These are phyloP conservation scores for Vanrija sp. DNA, from an alignment of 1,284 basidiomycete species.

Conservation along the genomic window DNA sequence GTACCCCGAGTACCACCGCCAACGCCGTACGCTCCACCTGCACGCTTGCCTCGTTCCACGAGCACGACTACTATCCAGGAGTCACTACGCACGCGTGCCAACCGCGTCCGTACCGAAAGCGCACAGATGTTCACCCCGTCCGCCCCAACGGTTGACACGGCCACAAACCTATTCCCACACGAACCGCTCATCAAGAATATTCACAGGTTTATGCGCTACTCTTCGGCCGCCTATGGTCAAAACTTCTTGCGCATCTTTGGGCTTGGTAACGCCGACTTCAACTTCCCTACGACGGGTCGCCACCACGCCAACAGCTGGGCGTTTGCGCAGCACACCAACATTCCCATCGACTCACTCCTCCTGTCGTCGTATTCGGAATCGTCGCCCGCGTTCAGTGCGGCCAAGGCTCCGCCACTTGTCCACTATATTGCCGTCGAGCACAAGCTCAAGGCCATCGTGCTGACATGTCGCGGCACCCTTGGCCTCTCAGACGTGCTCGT, in stretches of 20 bases:
- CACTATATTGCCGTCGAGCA: constrained; percentile 54
- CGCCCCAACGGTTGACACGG: constrained; percentile 15
- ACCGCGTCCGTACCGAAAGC: constrained; percentile 12
- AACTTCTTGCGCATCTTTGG: constrained; percentile 53
- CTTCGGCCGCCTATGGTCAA: constrained; percentile 51
- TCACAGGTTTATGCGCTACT: constrained; percentile 53
- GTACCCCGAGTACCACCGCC: constrained; percentile 11
- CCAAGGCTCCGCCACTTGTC: constrained; percentile 51
- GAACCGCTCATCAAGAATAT: constrained; percentile 51
- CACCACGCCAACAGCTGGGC: constrained; percentile 52
- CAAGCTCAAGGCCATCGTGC: constrained; percentile 46
- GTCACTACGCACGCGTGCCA: constrained; percentile 19
- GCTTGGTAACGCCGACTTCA: constrained; percentile 50
- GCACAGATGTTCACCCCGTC: constrained; percentile 16
- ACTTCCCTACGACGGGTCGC: constrained; percentile 51
- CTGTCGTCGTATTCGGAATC: constrained; percentile 52
- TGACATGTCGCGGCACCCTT: constrained; percentile 54
- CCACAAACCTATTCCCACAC: constrained; percentile 46
- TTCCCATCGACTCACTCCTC: constrained; percentile 52
- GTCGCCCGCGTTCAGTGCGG: constrained; percentile 27
- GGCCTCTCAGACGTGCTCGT: constrained; percentile 54
- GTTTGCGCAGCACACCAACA: constrained; percentile 51
- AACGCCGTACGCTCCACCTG: constrained; percentile 13
- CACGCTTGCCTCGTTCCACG: constrained; percentile 1
- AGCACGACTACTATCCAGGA: constrained; percentile 8